Evolutionary conservation across 139 green algal genomes (phyloP).

Genomic region (Tetratostichococcus sp.): DNA sequence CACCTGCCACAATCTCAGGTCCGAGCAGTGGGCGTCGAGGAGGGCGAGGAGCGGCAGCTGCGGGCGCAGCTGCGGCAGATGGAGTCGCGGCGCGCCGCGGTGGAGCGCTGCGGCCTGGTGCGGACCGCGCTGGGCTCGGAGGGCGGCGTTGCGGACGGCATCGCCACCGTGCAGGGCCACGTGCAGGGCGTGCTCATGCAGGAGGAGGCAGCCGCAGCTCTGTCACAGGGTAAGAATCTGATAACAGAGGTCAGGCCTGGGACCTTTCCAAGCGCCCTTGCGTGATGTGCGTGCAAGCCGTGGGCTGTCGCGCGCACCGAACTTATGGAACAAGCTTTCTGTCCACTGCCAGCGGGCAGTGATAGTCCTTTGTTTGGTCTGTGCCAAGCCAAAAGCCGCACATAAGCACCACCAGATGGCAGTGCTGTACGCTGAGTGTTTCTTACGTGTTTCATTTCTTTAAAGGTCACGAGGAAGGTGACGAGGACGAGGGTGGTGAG

Average conservation of each 20-base stretch:
- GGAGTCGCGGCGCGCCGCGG: slow-evolving; percentile 27
- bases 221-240: neutral
- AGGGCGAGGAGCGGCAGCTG: slow-evolving; percentile 48
- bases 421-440: too few relatives aligned
- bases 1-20: too few relatives aligned
- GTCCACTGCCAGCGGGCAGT: too few relatives aligned
- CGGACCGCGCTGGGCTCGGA: neutral
- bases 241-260: neutral
- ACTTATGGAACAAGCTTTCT: too few relatives aligned
- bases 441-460: too few relatives aligned
- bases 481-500: slow-evolving; percentile 22
- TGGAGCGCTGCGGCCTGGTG: slow-evolving; percentile 39
- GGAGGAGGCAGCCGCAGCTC: slow-evolving; percentile 27
- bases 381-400: too few relatives aligned
- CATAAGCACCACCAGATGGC: too few relatives aligned
- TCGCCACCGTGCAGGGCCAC: slow-evolving; percentile 38
- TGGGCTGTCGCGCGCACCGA: too few relatives aligned
- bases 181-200: slow-evolving; percentile 21
- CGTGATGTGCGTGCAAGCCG: too few relatives aligned
- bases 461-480: too few relatives aligned
- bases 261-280: too few relatives aligned
- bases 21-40: slow-evolving; percentile 2
- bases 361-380: too few relatives aligned
- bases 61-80: slow-evolving; percentile 32
- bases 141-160: slow-evolving; percentile 22